Conservation (phyloP, 805 yeast species). For the Lachancea mirantina region DNA sequence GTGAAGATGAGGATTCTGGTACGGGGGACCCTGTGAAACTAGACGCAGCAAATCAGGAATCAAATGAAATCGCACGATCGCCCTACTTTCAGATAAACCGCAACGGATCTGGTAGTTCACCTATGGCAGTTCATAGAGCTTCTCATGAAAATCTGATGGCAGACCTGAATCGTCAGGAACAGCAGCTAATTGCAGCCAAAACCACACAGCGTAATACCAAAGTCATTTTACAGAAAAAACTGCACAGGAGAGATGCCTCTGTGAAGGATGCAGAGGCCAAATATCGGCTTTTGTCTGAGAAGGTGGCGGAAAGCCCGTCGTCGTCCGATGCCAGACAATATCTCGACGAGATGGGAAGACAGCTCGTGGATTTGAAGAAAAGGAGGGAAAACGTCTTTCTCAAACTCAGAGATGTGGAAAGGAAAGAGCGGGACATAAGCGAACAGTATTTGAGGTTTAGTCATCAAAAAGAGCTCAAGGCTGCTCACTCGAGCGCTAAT, state of each 20-base stretch:
- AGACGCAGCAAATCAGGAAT: too few species aligned
- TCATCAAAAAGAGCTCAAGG: conserved; percentile 12
- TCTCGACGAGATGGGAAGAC: not conserved
- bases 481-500: conserved; percentile 16
- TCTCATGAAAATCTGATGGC: conserved; percentile 14
- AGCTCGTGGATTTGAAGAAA: conserved; percentile 5
- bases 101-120: too few species aligned
- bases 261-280: conserved; percentile 15
- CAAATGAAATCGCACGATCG: not conserved
- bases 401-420: conserved; percentile 15
- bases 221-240: conserved; percentile 17
- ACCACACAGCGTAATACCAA: conserved; percentile 6
- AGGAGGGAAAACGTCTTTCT: conserved; percentile 15
- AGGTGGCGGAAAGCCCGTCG: not conserved
- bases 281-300: not conserved
- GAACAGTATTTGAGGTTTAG: conserved; percentile 11
- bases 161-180: not conserved
- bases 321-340: not conserved
- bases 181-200: conserved; percentile 1
- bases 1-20: conserved; percentile 24
- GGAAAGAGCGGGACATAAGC: conserved; percentile 9
- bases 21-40: too few species aligned
- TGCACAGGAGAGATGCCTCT: conserved; percentile 19
- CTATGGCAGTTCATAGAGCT: conserved; percentile 10
- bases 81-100: conserved; percentile 9